These are phyloP conservation scores for Neonectria hederae DNA, from an alignment of 2,329 filamentous ascomycete genomes.

Conservation along the genomic window DNA sequence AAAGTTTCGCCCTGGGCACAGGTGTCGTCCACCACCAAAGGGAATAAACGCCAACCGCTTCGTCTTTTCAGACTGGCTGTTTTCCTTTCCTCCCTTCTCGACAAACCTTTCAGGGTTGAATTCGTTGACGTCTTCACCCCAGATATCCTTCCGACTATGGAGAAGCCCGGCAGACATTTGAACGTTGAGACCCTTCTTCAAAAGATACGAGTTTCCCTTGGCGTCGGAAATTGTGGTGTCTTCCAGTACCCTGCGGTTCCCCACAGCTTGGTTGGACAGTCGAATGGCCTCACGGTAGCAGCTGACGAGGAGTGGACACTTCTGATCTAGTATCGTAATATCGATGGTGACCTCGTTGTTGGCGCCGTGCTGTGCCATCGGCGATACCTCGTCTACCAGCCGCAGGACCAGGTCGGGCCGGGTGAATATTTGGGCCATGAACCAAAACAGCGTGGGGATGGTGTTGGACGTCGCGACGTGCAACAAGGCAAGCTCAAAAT, in stretches of 20 bases:
- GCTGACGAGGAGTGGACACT: constrained; percentile 48
- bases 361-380: constrained; percentile 4
- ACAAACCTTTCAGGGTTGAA: constrained; percentile 28
- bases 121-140: constrained; percentile 21
- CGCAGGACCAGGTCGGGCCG: constrained; percentile 40
- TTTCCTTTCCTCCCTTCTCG: constrained; percentile 21
- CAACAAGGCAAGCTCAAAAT: constrained; percentile 43
- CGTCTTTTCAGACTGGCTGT: constrained; percentile 4
- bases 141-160: constrained; percentile 16
- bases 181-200: constrained; percentile 29
- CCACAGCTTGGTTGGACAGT: constrained; percentile 20
- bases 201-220: constrained; percentile 25
- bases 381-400: constrained; percentile 45
- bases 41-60: constrained; percentile 22
- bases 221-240: constrained; percentile 25
- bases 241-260: constrained; percentile 26
- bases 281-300: constrained; percentile 26
- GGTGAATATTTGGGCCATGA: constrained; percentile 46
- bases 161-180: constrained; percentile 20
- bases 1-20: constrained; percentile 29
- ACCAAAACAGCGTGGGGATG: constrained; percentile 51
- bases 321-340: constrained; percentile 47
- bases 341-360: constrained; percentile 43
- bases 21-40: constrained; percentile 25
- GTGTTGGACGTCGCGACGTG: constrained; percentile 49